Percentiles rank a stretch among this genome's conserved stretches.
phyloP scores from a whole-genome alignment of 2,329 filamentous ascomycete genomes.

The Xylaria sp. region DNA sequence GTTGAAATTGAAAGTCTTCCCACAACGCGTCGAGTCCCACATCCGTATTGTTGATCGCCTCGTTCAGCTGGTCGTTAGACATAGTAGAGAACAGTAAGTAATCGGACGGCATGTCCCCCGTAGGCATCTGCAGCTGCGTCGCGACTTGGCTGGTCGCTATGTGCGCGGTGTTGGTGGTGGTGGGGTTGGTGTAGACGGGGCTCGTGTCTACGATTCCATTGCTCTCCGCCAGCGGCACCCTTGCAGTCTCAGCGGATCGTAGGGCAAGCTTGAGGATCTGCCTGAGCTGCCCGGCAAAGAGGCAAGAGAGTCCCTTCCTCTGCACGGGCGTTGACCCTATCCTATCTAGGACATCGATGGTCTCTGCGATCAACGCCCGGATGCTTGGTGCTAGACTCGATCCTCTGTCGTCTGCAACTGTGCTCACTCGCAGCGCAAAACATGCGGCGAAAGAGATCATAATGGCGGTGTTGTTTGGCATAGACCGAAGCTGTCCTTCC shows the following conservation, averaged over 20 bases:
- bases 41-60: slow-evolving; percentile 50
- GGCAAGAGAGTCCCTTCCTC: slow-evolving; percentile 71
- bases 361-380: slow-evolving; percentile 72
- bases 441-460: slow-evolving; percentile 82
- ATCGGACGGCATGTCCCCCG: slow-evolving; percentile 42
- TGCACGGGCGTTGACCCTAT: slow-evolving; percentile 74
- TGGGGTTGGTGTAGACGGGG: slow-evolving; percentile 38
- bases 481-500: slow-evolving; percentile 74
- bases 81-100: slow-evolving; percentile 50
- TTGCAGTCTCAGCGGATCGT: slow-evolving; percentile 41
- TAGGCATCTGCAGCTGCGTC: slow-evolving; percentile 42
- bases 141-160: slow-evolving; percentile 37
- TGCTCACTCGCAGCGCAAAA: slow-evolving; percentile 72
- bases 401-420: slow-evolving; percentile 63
- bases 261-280: slow-evolving; percentile 56
- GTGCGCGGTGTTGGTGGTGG: slow-evolving; percentile 35
- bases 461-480: slow-evolving; percentile 82
- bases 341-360: slow-evolving; percentile 73
- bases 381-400: slow-evolving; percentile 71
- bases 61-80: slow-evolving; percentile 51
- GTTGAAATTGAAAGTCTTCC: slow-evolving; percentile 51
- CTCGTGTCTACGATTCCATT: slow-evolving; percentile 38
- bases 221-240: slow-evolving; percentile 37
- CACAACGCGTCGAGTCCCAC: slow-evolving; percentile 48
- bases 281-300: slow-evolving; percentile 66